These are phyloP conservation scores for Suillus luteus DNA, from an alignment of 768 basidiomycete species.

Conservation along the genomic window DNA sequence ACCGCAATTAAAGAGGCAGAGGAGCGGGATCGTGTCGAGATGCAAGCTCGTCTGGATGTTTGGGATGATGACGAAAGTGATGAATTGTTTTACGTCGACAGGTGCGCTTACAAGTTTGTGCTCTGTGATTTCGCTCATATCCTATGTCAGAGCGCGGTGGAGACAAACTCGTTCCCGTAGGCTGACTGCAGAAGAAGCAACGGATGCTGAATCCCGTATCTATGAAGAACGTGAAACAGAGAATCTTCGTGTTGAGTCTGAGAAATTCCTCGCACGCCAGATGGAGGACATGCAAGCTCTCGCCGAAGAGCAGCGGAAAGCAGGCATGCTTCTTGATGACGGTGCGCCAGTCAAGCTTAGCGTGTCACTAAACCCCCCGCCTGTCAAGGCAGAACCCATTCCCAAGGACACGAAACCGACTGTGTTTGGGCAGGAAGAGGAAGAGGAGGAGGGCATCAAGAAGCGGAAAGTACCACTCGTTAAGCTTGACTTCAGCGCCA, in stretches of 20 bases:
- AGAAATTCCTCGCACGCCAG: slow-evolving; percentile 89
- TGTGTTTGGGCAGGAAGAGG: slow-evolving; percentile 81
- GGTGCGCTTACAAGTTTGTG: slow-evolving; percentile 48
- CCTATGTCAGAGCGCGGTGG: slow-evolving; percentile 71
- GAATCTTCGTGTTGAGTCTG: slow-evolving; percentile 86
- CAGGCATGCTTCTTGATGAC: slow-evolving; percentile 88
- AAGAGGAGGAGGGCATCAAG: slow-evolving; percentile 76
- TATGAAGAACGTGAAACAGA: slow-evolving; percentile 87
- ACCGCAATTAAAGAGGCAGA: slow-evolving; percentile 73
- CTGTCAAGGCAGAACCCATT: slow-evolving; percentile 47
- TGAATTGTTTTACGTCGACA: slow-evolving; percentile 89
- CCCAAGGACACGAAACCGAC: slow-evolving; percentile 52
- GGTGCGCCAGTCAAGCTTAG: slow-evolving; percentile 88
- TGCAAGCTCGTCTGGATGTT: slow-evolving; percentile 78
- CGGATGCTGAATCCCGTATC: slow-evolving; percentile 79
- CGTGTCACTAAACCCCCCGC: slow-evolving; percentile 62
- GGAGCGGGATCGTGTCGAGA: slow-evolving; percentile 77
- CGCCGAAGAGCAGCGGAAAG: slow-evolving; percentile 87
- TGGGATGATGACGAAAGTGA: slow-evolving; percentile 95
- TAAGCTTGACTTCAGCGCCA: slow-evolving; percentile 86
- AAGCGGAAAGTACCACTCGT: slow-evolving; percentile 87
- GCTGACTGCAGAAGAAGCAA: slow-evolving; percentile 76
- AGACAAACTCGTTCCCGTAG: slow-evolving; percentile 71
- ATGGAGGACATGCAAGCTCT: slow-evolving; percentile 96
- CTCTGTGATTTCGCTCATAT: background rate